Evolutionary conservation across 805 yeast species (phyloP), one percentile per base, ranked within the genome.

Genomic region (Suhomyces sp.): DNA sequence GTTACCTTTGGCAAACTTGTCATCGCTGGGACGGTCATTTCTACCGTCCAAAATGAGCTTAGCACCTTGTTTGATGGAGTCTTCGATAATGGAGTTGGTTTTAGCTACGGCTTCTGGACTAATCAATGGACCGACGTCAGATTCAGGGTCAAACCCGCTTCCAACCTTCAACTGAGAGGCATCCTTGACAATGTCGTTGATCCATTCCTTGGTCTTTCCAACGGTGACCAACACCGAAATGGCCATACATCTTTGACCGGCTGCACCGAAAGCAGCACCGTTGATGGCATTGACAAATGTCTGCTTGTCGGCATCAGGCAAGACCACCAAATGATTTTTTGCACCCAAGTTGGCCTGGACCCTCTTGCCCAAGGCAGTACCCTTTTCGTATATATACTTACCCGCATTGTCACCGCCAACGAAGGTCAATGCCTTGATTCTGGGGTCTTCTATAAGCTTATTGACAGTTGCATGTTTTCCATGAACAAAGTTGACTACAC

Each of bases 191-290:
- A 86, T 76, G 47, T 85, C 90, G 41, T 71, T 60, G 49, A 86
- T 69, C 88, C 89, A 85, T 55, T 78, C 79, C 63, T 77, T 77
- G 55, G 87, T 76, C 54, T 78, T 75, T 40, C 91, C 91, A 21
- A 87, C 90, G 17, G 89, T 80, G 47, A 86, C 87, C 56, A 87
- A 74, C 33, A 84, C 87, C 20, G 87, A 84, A 49, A 87, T 82
- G 9, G 89, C 88, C 87, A 86, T 83, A 71, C 93, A 86, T 65
- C 91, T 82, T 76, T 86, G 93, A 55, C 92, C 93, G 17, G 92
- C 91, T 48, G 92, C 91, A 29, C 92, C 90, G 67, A 86, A 86
- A 21, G 90, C 88, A 49, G 92, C 90, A 47, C 89, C 87, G 53
- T 77, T 83, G 46, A 86, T 72, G 50, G 87, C 85, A 63, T 82